These are phyloP conservation scores for Fusarium transvaalense DNA, from an alignment of 2,329 filamentous ascomycete genomes.

Conservation along the genomic window DNA sequence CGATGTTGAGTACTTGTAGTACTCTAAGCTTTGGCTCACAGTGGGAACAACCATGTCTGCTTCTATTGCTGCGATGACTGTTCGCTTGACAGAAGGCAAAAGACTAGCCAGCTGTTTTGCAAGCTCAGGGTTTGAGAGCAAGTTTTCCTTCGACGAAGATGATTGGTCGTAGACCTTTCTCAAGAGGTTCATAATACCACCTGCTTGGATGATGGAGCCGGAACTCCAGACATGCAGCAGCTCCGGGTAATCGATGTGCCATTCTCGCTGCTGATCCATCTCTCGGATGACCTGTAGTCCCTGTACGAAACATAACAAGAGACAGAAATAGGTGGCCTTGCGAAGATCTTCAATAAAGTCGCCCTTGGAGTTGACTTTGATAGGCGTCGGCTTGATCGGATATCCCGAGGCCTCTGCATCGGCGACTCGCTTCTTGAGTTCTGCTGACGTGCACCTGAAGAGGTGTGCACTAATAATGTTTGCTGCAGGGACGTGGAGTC, in stretches of 20 bases:
- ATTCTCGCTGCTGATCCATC: constrained; percentile 6
- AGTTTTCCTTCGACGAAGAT: background rate
- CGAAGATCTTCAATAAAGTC: background rate
- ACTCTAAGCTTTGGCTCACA: background rate
- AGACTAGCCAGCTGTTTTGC: background rate
- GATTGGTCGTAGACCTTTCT: background rate
- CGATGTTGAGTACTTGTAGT: background rate
- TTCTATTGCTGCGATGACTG: background rate
- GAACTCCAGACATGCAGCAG: background rate
- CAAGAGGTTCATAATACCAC: background rate
- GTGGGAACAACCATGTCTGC: background rate
- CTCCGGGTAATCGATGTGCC: background rate
- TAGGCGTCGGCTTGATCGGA: background rate
- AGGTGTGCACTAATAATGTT: constrained; percentile 15
- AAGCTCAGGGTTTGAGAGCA: background rate
- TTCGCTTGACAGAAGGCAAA: background rate
- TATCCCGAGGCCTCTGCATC: background rate
- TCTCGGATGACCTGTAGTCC: background rate
- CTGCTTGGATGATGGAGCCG: background rate
- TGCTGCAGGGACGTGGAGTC: background rate
- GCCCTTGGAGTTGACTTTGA: background rate
- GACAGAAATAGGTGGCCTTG: background rate
- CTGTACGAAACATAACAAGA: background rate
- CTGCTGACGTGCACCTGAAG: background rate
- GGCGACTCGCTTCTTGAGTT: background rate